Conservation (phyloP, 129 eudicot species). For the Saussurea involucrata region DNA sequence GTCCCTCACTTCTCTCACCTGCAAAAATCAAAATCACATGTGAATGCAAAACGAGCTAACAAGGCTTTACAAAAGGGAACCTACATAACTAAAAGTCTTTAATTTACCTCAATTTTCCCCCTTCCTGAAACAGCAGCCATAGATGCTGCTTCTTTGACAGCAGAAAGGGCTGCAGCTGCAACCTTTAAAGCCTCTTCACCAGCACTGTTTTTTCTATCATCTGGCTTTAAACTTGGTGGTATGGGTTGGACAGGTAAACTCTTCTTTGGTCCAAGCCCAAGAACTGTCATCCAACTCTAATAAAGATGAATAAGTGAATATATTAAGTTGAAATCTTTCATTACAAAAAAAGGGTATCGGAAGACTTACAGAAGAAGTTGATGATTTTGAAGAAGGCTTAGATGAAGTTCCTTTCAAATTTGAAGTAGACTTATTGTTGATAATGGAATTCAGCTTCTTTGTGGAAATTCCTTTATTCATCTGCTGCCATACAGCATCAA, state of each 20-base stretch:
- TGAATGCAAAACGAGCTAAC: neutral
- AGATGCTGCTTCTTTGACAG: constrained; percentile 75
- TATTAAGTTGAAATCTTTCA: neutral
- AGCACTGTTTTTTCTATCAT: constrained; percentile 31
- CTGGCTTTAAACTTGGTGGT: constrained; percentile 23
- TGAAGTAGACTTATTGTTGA: constrained; percentile 44
- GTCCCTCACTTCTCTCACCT: constrained; percentile 84
- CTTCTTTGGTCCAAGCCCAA: constrained; percentile 72
- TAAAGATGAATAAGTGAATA: constrained; percentile 15
- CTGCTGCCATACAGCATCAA: constrained; percentile 89
- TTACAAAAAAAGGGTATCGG: neutral
- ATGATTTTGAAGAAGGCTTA: constrained; percentile 36
- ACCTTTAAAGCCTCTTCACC: constrained; percentile 69
- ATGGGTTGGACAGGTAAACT: constrained; percentile 21
- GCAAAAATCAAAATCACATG: neutral
- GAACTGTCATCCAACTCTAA: constrained; percentile 85
- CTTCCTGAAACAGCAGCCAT: constrained; percentile 47
- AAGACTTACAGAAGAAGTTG: constrained; percentile 47
- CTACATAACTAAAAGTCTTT: too few relatives aligned
- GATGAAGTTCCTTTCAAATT: constrained; percentile 33
- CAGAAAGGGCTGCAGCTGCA: constrained; percentile 94
- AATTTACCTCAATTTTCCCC: constrained; percentile 80
- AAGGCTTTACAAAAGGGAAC: neutral
- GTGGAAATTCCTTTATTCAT: constrained; percentile 91
- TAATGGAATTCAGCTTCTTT: constrained; percentile 60